Evolutionary conservation across 1,284 basidiomycete species (phyloP), one percentile per base, ranked within the genome.

Genomic region (Apiotrichum montevideense): DNA sequence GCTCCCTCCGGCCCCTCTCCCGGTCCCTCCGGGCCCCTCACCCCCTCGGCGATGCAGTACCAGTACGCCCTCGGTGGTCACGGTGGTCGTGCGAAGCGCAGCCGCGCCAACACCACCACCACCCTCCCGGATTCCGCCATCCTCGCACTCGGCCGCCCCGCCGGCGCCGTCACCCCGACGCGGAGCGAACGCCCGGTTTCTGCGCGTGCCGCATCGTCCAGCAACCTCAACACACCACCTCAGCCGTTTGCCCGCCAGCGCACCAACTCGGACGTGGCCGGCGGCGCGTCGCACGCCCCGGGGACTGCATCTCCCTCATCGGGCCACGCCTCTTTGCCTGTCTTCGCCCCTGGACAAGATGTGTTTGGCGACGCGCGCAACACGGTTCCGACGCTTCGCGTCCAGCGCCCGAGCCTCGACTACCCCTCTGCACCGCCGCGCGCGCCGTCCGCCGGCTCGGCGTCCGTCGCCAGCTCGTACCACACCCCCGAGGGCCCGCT

Each of bases 21-120:
- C 29, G 29, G 29, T 29, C 29, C 29, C 3, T 29, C 29, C 29
- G 29, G 29, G 29, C 29, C 29, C 29, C 29, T 29, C 29, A 29
- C 29, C 29, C 29, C 29, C 29, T 29, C 29, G 29, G 3, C 29
- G 29, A 39, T 13, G 9, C 57, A 63, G 6, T 73, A 61, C 52
- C 62, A 65, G 10, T 77, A 76, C 56, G 71, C 69, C 0, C 64
- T 77, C 5, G 75, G 76, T 11, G 76, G 75, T 3, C 71, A 70
- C 8, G 75, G 75, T 35, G 76, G 76, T 8, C 62, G 75, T 50
- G 74, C 74, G 8, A 66, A 73, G 41, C 57, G 72, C 33, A 35
- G 43, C 35, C 60, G 59, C 10, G 50, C 55, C 10, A 58, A 56
- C 41, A 62, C 60, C 33, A 55, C 51, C 6, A 11, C 47, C 8